phyloP scores from a whole-genome alignment of 805 yeast species.

The Candida odintsovae region DNA sequence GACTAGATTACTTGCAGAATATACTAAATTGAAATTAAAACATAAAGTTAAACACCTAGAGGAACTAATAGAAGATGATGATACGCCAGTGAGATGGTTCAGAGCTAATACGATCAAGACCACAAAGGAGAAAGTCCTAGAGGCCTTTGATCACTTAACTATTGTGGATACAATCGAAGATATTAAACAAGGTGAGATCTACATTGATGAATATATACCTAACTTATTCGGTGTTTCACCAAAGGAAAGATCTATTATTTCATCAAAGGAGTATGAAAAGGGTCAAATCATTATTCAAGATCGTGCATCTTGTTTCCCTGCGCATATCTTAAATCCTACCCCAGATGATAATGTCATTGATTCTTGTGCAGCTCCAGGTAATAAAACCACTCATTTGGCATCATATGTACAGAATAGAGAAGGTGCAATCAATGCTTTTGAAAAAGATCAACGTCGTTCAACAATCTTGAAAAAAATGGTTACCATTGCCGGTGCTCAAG shows the following conservation, averaged over 20 bases:
- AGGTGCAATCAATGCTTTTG: slow-evolving; percentile 69
- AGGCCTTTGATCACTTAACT: slow-evolving; percentile 34
- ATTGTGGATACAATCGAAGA: slow-evolving; percentile 39
- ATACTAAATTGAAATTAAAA: slow-evolving; percentile 69
- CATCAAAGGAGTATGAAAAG: slow-evolving; percentile 58
- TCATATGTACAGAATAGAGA: slow-evolving; percentile 43
- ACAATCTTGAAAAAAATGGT: slow-evolving; percentile 72
- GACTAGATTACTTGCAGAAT: slow-evolving; percentile 77
- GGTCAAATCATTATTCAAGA: slow-evolving; percentile 92
- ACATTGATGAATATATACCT: slow-evolving; percentile 68
- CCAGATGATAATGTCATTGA: slow-evolving; percentile 70
- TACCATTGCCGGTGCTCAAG: slow-evolving; percentile 61
- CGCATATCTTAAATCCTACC: slow-evolving; percentile 63
- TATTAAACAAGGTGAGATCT: slow-evolving; percentile 51
- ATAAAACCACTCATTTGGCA: slow-evolving; percentile 91
- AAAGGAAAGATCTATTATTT: slow-evolving; percentile 52
- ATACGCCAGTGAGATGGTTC: slow-evolving; percentile 77
- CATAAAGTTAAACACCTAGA: slow-evolving; percentile 54
- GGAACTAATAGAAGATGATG: slow-evolving; percentile 50
- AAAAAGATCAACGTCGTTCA: slow-evolving; percentile 72
- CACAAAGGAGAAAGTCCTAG: slow-evolving; percentile 25
- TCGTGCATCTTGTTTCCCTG: slow-evolving; percentile 96
- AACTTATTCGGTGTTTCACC: slow-evolving; percentile 81
- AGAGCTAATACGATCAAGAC: slow-evolving; percentile 63
- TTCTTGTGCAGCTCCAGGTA: slow-evolving; percentile 98